Base-by-base conservation (phyloP, 345 rosid species). In the Euphorbia pulcherrima region DNA sequence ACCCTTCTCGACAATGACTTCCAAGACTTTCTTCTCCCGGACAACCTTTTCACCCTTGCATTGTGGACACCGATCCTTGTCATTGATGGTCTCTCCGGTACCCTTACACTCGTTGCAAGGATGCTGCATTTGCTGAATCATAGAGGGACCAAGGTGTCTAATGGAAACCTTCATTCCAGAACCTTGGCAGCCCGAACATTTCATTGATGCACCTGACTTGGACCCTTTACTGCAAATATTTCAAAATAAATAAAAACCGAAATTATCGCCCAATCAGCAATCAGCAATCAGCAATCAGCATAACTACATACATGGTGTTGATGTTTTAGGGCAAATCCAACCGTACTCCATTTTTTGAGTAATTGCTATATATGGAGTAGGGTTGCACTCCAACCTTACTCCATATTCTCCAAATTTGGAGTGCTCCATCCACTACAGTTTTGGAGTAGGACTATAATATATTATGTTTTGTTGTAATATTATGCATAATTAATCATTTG, bases 51-150 rank as follows among this genome's bases (percentile, higher is more conserved):
- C 83, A 8, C 83, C 83, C 62, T 79, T 79, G 77, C 83, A 79
- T 53, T 60, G 75, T 2, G 72, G 75, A 62, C 83, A 79, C 16
- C 83, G 75, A 33, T 79, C 80, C 69, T 52, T 79, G 72, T 79
- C 83, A 17, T 55, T 79, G 40, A 79, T 79, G 29, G 72, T 62
- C 73, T 80, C 80, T 21, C 83, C 83, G 12, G 83, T 73, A 29
- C 80, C 83, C 67, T 73, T 76, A 24, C 80, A 80, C n/a, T 76
- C 80, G 67, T 73, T 73, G 68, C 83, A 80, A 52, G 80, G 62
- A 73, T 80, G 83, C 73, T 80, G 83, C 83, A 79, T 75, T 60
- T 79, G 83, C 66, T 79, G 80, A 39, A 79, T 79, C 83, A 79
- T 79, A 14, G 76, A 72, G 3, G 83, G 80, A 5, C 83, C 83